A percentile compares a stretch with the other conserved stretches of the same genome.
phyloP scores from a whole-genome alignment of 2,329 filamentous ascomycete species.

The Sporothrix pseudoabietina region DNA sequence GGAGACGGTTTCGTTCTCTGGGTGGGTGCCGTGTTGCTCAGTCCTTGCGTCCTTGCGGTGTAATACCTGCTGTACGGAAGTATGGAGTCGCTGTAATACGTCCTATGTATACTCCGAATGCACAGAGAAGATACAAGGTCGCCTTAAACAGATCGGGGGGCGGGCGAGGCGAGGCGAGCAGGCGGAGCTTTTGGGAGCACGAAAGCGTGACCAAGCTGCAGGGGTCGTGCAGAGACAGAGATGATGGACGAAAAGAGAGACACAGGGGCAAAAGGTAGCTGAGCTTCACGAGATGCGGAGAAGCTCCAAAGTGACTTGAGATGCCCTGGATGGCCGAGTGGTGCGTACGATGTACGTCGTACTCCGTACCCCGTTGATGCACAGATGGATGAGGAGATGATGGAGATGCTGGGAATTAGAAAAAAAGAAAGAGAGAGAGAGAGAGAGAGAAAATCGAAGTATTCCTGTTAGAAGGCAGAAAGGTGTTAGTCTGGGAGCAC shows the following conservation, averaged over 20 bases:
- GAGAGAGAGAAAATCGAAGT: neutral
- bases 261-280: neutral
- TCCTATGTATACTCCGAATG: neutral
- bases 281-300: neutral
- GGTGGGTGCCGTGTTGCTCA: constrained; percentile 18
- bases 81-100: neutral
- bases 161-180: constrained; percentile 20
- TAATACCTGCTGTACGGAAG: neutral
- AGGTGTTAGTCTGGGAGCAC: constrained; percentile 10
- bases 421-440: neutral
- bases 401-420: neutral
- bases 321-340: neutral
- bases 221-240: constrained; percentile 3
- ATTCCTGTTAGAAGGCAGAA: constrained; percentile 7
- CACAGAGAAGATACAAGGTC: neutral
- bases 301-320: neutral
- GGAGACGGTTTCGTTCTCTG: constrained; percentile 25
- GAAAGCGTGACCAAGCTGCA: constrained; percentile 20
- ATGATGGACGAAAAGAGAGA: neutral
- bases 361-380: neutral
- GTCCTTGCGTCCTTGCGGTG: neutral
- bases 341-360: no score
- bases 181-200: constrained; percentile 13
- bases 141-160: neutral
- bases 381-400: neutral